Conservation (phyloP, 2,329 filamentous ascomycete species). For the Aspergillus versicolor region DNA sequence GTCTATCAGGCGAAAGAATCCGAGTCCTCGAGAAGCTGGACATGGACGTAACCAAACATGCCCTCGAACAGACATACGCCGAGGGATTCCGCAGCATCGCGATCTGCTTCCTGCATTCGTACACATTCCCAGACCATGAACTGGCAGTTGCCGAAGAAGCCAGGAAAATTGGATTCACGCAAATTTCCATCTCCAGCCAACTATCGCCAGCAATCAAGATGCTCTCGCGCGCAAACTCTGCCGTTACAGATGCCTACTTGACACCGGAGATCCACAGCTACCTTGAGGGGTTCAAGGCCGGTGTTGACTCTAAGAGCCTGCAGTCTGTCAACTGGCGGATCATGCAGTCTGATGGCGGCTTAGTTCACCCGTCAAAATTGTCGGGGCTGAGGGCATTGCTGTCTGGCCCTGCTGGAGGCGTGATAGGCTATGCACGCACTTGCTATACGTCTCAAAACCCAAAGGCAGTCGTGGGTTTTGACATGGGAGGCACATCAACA, state of each 20-base stretch:
- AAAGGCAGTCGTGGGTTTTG: constrained; percentile 87
- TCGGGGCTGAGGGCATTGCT: constrained; percentile 84
- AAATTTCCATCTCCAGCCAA: constrained; percentile 70
- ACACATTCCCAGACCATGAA: constrained; percentile 86
- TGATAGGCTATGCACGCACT: constrained; percentile 89
- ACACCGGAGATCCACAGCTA: constrained; percentile 78
- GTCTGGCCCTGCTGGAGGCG: constrained; percentile 85
- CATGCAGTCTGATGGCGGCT: constrained; percentile 85
- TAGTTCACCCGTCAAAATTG: constrained; percentile 62
- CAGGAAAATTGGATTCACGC: constrained; percentile 73
- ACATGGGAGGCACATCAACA: constrained; percentile 93
- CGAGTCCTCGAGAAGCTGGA: constrained; percentile 63
- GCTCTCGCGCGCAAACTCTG: constrained; percentile 71
- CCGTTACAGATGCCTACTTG: constrained; percentile 76
- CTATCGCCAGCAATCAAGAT: constrained; percentile 85
- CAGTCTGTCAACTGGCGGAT: constrained; percentile 72
- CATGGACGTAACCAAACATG: constrained; percentile 57
- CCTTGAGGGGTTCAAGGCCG: no score
- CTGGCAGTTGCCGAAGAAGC: constrained; percentile 74
- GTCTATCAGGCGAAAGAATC: constrained; percentile 65
- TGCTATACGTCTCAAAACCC: constrained; percentile 74
- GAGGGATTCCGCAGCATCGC: constrained; percentile 65
- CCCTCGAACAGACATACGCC: constrained; percentile 56
- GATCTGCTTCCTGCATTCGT: constrained; percentile 85
- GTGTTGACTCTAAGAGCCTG: constrained; percentile 64